Base-by-base conservation (phyloP, 495 filamentous ascomycete genomes). In the Opeltia flavorubescens region DNA sequence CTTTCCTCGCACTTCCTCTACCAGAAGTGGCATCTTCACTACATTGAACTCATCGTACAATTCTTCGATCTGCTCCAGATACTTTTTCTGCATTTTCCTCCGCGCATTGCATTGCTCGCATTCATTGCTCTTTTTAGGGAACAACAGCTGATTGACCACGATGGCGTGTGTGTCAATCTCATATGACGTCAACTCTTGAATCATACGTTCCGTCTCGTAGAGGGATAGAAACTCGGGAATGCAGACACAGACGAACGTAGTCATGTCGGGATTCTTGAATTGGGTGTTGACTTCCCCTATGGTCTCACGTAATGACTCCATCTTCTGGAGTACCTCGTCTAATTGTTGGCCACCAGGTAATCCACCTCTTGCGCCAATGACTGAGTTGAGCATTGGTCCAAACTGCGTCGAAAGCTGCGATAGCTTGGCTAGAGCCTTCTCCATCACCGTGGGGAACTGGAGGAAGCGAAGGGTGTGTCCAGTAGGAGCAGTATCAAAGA, bases 151-250 rank as follows among this genome's bases (percentile, higher is more conserved):
- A 64, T 99, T 99, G 59, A 99, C 91, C 15, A 99, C 91, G 52
- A 99, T 95, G 55, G 81, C 74, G 62, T 99, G 91, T 7, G 89
- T 95, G 63, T 99, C 91, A 59, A 99, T 99, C 54, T 78, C 67
- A 67, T 95, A 99, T 61, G 72, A 82, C 39, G 87, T 80, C 55
- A 99, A 73, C 69, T 99, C 91, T 66, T 98, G 91, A 57, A 98
- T 95, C 91, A 98, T 95, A 52, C 91, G 84, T 67, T 99, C 91
- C 44, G 91, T 99, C 72, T 99, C 91, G 66, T 96, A 99, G 34
- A 99, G 75, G 36, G 81, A 88, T 59, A 99, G 62, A 70, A 99
- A 99, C 66, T 99, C 91, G 28, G 91, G 84, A 59, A 99, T 99
- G 65, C 89, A 94, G 44, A 99, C 93, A 62, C 93, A 96, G 23